A percentile compares a stretch with the other conserved stretches of the same genome.
These are phyloP conservation scores for Puccinia sorghi DNA, from an alignment of 1,284 basidiomycete species.

Conservation along the genomic window DNA sequence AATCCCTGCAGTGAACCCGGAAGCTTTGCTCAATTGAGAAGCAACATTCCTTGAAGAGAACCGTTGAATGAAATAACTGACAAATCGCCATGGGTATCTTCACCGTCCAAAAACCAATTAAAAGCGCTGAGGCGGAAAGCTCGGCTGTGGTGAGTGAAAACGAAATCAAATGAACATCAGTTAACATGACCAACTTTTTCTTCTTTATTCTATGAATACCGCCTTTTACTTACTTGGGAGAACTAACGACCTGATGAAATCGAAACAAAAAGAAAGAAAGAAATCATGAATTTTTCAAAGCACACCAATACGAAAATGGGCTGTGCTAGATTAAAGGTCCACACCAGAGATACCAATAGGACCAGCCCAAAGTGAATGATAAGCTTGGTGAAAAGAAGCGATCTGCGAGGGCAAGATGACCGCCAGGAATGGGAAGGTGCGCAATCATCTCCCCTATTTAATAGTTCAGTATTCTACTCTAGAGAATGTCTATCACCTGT, in stretches of 20 bases:
- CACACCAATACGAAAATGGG: neutral
- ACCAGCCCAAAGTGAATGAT: conserved; percentile 52
- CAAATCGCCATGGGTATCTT: conserved; percentile 44
- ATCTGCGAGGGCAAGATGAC: conserved; percentile 42
- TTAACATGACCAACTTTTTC: neutral
- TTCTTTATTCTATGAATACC: neutral
- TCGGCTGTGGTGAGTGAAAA: conserved; percentile 26
- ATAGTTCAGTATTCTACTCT: neutral
- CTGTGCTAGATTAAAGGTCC: neutral
- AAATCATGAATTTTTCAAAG: neutral
- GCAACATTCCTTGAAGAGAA: neutral
- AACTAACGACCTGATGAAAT: conserved; percentile 38
- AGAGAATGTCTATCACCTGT: neutral
- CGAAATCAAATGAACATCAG: neutral
- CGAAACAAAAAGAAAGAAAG: no score
- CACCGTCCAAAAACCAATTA: conserved; percentile 41
- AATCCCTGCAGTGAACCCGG: conserved; percentile 25
- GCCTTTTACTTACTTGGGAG: conserved; percentile 30
- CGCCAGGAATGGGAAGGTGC: conserved; percentile 47
- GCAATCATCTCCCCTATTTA: conserved; percentile 49
- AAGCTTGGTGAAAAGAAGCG: conserved; percentile 51
- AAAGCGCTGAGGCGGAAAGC: conserved; percentile 48
- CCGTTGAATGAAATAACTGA: conserved; percentile 25
- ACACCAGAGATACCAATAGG: conserved; percentile 50
- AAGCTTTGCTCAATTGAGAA: neutral